Conservation (phyloP, 108 stramenopile species). For the Cyclotella baltica region DNA sequence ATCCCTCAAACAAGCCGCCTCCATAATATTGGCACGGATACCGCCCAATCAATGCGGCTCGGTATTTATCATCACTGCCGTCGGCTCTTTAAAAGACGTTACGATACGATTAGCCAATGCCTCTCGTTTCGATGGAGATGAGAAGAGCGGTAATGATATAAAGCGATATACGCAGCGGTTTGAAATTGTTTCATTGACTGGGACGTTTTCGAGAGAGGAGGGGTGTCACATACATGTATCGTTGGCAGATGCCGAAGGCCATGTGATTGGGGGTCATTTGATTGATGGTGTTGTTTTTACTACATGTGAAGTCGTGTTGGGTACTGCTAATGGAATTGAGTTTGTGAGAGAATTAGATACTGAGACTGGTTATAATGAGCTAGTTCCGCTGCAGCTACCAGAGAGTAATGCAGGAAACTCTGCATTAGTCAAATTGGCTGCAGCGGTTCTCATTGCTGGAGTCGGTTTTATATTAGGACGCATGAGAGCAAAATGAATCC, state of each 20-base stretch:
- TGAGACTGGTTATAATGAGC: conserved; percentile 73
- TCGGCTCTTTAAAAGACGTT: conserved; percentile 67
- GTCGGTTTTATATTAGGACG: conserved; percentile 21
- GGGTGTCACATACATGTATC: conserved; percentile 73
- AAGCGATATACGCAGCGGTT: conserved; percentile 62
- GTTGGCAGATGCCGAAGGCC: conserved; percentile 50
- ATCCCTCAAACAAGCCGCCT: conserved; percentile 53
- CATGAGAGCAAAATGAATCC: not conserved
- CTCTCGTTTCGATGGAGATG: conserved; percentile 21
- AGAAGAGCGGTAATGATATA: conserved; percentile 47
- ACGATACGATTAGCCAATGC: conserved; percentile 83
- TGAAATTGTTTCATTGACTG: conserved; percentile 78
- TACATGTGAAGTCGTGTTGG: conserved; percentile 80
- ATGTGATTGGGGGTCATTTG: conserved; percentile 78
- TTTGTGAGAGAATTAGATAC: conserved; percentile 68
- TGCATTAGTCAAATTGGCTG: not conserved
- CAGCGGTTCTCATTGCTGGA: conserved; percentile 6
- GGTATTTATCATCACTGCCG: conserved; percentile 72
- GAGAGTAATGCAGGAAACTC: not conserved
- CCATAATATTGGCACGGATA: conserved; percentile 25
- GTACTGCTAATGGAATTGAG: conserved; percentile 58
- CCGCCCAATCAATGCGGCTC: conserved; percentile 47
- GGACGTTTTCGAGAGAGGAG: conserved; percentile 63
- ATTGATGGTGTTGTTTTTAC: conserved; percentile 77
- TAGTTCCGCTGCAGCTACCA: conserved; percentile 33